These are phyloP conservation scores for Lindgomyces ingoldianus DNA, from an alignment of 495 filamentous ascomycete genomes.

Conservation along the genomic window DNA sequence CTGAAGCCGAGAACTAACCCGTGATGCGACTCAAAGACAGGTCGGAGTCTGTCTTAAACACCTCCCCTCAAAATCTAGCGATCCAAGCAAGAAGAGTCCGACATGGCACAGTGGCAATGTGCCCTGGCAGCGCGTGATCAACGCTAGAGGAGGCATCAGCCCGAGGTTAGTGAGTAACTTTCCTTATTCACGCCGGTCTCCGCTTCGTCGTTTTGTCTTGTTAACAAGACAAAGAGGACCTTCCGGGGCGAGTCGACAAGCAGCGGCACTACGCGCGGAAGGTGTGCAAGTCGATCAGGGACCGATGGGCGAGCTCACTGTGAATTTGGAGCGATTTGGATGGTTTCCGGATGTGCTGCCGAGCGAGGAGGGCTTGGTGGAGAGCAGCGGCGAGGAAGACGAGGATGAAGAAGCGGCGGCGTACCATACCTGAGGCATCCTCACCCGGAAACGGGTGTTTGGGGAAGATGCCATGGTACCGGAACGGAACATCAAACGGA, in stretches of 20 bases:
- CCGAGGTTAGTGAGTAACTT: conserved; percentile 60
- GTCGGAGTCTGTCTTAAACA: conserved; percentile 88
- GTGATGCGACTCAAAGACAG: conserved; percentile 53
- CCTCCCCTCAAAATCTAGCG: conserved; percentile 57
- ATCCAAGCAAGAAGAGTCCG: conserved; percentile 39
- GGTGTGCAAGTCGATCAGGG: conserved; percentile 43
- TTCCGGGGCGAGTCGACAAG: conserved; percentile 42
- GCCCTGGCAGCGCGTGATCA: conserved; percentile 93
- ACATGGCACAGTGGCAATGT: conserved; percentile 73
- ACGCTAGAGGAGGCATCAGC: conserved; percentile 80
- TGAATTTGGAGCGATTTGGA: conserved; percentile 42
- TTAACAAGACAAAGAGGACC: conserved; percentile 40
- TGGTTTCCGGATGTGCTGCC: conserved; percentile 47
- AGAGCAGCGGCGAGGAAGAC: conserved; percentile 33
- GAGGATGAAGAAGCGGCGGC: conserved; percentile 38
- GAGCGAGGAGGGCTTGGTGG: conserved; percentile 36
- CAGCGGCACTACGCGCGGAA: conserved; percentile 41
- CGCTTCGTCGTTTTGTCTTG: background rate
- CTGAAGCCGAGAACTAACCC: conserved; percentile 1
- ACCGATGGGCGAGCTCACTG: conserved; percentile 42
- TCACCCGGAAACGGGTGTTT: background rate
- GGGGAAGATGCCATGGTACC: background rate
- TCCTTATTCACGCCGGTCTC: conserved; percentile 5
- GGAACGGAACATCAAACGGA: conserved; percentile 8
- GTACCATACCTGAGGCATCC: conserved; percentile 28